phyloP scores from a whole-genome alignment of 2,329 filamentous ascomycete genomes.

The Sarocladiaceae sp. region DNA sequence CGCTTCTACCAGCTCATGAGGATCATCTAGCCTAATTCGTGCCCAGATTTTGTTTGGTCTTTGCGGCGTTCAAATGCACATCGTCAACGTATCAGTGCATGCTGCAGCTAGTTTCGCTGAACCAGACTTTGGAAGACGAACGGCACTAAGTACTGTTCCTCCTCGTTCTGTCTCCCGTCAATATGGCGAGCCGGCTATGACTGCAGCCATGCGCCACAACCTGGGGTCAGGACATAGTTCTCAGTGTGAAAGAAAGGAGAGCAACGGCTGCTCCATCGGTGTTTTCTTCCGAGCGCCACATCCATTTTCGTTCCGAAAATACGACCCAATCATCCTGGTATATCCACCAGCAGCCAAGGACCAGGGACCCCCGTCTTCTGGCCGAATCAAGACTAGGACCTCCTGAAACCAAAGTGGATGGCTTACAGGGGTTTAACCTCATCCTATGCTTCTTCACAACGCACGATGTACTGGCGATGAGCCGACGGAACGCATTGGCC shows the following conservation, averaged over 20 bases:
- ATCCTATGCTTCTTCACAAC: constrained; percentile 9
- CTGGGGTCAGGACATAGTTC: not conserved
- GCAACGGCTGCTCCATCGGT: not conserved
- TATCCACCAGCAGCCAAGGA: not conserved
- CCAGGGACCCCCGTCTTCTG: not conserved
- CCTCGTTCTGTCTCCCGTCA: not conserved
- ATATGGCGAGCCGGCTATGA: not conserved
- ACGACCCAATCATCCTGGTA: not conserved
- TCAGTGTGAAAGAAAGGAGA: too few species aligned
- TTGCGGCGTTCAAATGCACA: not conserved
- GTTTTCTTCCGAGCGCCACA: constrained; percentile 1
- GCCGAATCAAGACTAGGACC: constrained; percentile 1
- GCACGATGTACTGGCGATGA: constrained; percentile 2
- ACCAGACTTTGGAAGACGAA: not conserved
- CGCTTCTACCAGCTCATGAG: not conserved
- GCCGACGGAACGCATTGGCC: not conserved
- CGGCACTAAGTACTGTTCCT: not conserved
- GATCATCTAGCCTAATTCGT: not conserved
- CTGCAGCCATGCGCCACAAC: not conserved
- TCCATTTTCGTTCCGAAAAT: not conserved
- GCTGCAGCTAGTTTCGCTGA: constrained; percentile 1
- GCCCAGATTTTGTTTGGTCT: not conserved
- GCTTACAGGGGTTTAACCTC: constrained; percentile 1
- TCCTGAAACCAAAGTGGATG: constrained; percentile 10
- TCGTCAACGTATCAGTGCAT: constrained; percentile 5